phyloP scores from a whole-genome alignment of 768 basidiomycete genomes.

The Lanmaoa rubissima region DNA sequence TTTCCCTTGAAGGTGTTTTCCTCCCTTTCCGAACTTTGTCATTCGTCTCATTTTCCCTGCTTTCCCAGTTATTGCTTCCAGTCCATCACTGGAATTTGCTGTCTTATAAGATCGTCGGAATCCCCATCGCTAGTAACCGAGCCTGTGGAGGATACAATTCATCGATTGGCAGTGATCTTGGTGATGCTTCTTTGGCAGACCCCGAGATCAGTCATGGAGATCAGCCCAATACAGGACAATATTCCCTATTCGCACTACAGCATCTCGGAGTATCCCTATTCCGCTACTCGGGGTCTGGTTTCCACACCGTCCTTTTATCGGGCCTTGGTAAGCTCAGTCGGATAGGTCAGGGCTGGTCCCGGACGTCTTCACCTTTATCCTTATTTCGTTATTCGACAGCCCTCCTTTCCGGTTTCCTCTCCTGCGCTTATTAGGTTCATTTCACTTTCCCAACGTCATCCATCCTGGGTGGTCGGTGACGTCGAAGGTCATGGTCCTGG shows the following conservation, averaged over 20 bases:
- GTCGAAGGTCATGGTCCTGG: constrained; percentile 11
- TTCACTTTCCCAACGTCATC: neutral
- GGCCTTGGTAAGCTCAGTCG: neutral
- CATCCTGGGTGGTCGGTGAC: neutral
- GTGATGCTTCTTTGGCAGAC: neutral
- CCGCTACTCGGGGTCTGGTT: neutral
- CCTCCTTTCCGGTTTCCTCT: neutral
- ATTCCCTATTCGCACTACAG: neutral
- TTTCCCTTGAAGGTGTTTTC: neutral
- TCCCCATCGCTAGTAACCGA: neutral
- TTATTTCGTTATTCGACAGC: neutral
- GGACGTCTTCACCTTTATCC: neutral
- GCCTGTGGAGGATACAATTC: neutral
- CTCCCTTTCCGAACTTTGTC: neutral
- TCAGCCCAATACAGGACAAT: neutral
- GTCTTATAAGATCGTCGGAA: neutral
- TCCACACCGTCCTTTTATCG: neutral
- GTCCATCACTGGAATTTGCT: neutral
- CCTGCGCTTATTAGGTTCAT: neutral
- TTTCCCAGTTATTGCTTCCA: neutral
- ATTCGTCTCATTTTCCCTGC: neutral
- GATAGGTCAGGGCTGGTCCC: constrained; percentile 19
- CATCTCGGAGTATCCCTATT: neutral
- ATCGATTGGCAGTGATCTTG: constrained; percentile 12
- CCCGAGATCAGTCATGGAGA: neutral